phyloP scores from a whole-genome alignment of 257 asterid genomes.

The Verbena officinalis region DNA sequence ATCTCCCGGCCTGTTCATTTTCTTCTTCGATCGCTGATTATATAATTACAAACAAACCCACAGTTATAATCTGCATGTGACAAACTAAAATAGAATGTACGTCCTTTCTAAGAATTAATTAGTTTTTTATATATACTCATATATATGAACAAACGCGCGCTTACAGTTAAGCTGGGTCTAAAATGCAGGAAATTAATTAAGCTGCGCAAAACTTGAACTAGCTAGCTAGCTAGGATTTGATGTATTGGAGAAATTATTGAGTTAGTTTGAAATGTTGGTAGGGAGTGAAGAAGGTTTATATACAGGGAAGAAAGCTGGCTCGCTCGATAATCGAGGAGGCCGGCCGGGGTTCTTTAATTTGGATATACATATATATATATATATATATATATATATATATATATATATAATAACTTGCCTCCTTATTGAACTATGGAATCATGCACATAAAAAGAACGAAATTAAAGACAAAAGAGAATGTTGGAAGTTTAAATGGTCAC shows the following conservation, averaged over 20 bases:
- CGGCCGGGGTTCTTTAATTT: conserved; percentile 38
- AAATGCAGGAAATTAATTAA: conserved; percentile 1
- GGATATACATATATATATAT: conserved; percentile 23
- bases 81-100: too few species aligned
- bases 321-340: conserved; percentile 58
- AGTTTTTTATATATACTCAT: too few species aligned
- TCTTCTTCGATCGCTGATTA: not conserved
- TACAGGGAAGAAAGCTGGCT: conserved; percentile 33
- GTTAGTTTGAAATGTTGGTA: conserved; percentile 35
- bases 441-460: conserved; percentile 37
- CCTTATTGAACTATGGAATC: conserved; percentile 46
- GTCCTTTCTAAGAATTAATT: too few species aligned
- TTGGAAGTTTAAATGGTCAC: too few species aligned
- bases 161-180: not conserved
- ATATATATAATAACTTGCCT: conserved; percentile 31
- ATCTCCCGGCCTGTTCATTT: conserved; percentile 96
- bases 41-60: not conserved
- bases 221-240: too few species aligned
- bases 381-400: conserved; percentile 31
- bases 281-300: conserved; percentile 50
- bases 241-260: not conserved
- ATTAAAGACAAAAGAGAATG: conserved; percentile 22
- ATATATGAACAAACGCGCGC: too few species aligned
- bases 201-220: not conserved
- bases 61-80: too few species aligned